These are phyloP conservation scores for Aspergillus floridensis DNA, from an alignment of 2,329 filamentous ascomycete genomes.

Conservation along the genomic window DNA sequence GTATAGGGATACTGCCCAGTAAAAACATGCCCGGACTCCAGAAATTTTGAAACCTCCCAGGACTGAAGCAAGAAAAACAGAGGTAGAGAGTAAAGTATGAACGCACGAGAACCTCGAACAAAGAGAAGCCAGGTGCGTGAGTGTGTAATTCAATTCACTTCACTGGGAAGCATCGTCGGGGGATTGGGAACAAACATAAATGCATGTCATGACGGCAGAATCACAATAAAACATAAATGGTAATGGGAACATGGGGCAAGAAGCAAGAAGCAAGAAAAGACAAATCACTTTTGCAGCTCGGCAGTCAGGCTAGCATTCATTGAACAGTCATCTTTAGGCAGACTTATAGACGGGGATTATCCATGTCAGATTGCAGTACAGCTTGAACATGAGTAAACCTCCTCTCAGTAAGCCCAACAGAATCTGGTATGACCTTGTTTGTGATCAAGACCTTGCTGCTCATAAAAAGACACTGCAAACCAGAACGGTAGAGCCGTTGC, in stretches of 20 bases:
- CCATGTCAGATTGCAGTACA: conserved; percentile 54
- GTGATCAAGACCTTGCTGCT: conserved; percentile 50
- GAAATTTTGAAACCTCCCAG: conserved; percentile 32
- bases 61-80: conserved; percentile 23
- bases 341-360: conserved; percentile 51
- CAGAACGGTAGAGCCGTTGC: conserved; percentile 60
- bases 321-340: conserved; percentile 54
- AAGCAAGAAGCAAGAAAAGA: conserved; percentile 13
- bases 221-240: conserved; percentile 16
- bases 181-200: conserved; percentile 21
- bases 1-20: conserved; percentile 28
- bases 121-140: no score
- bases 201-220: conserved; percentile 23
- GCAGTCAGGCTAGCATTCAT: conserved; percentile 52
- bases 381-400: conserved; percentile 27
- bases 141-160: conserved; percentile 24
- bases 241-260: conserved; percentile 6
- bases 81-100: conserved; percentile 4
- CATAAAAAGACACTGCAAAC: conserved; percentile 61
- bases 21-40: conserved; percentile 38
- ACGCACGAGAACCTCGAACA: conserved; percentile 18
- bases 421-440: conserved; percentile 54
- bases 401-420: conserved; percentile 53
- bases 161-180: conserved; percentile 23
- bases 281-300: conserved; percentile 48